Evolutionary conservation across 106 monocot genomes (phyloP).

Genomic region (Platanthera zijinensis): DNA sequence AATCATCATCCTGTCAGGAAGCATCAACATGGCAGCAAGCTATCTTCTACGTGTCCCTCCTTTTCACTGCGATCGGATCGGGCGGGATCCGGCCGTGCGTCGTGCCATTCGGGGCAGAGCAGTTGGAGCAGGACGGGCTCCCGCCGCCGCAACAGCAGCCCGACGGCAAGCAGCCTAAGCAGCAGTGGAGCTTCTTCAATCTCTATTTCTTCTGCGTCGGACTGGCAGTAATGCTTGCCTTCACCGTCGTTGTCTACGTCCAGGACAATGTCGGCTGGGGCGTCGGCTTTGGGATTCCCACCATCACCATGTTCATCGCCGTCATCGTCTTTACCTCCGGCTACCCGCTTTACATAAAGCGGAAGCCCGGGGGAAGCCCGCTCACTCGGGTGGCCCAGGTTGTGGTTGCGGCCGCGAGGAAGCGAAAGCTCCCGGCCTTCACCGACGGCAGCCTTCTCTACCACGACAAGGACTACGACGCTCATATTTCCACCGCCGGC

Average conservation of each 20-base stretch:
- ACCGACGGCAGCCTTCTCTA: slow-evolving; percentile 26
- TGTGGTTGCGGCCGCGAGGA: slow-evolving; percentile 39
- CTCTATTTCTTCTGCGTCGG: slow-evolving; percentile 68
- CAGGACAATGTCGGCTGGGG: slow-evolving; percentile 77
- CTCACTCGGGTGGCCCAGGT: slow-evolving; percentile 37
- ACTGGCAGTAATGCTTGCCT: slow-evolving; percentile 34
- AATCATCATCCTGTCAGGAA: not conserved
- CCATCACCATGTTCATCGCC: slow-evolving; percentile 52
- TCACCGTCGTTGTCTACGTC: slow-evolving; percentile 54
- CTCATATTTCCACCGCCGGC: slow-evolving; percentile 40
- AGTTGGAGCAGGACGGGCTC: slow-evolving; percentile 32
- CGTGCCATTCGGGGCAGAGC: slow-evolving; percentile 65
- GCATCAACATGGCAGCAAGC: slow-evolving; percentile 22
- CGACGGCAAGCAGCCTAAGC: slow-evolving; percentile 12
- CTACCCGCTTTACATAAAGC: slow-evolving; percentile 35
- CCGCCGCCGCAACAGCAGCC: too few species aligned
- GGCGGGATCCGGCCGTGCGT: slow-evolving; percentile 60
- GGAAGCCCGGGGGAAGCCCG: slow-evolving; percentile 44
- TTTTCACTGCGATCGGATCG: slow-evolving; percentile 38
- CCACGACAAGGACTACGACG: slow-evolving; percentile 53
- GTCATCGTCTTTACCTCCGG: slow-evolving; percentile 32
- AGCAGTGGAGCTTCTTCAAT: slow-evolving; percentile 59
- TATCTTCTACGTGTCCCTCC: slow-evolving; percentile 42
- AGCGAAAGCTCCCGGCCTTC: slow-evolving; percentile 25
- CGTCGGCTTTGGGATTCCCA: slow-evolving; percentile 47